A percentile compares a stretch with the other conserved stretches of the same genome.
These are phyloP conservation scores for Penicillium sumatraense DNA, from an alignment of 2,329 filamentous ascomycete genomes.

Conservation along the genomic window DNA sequence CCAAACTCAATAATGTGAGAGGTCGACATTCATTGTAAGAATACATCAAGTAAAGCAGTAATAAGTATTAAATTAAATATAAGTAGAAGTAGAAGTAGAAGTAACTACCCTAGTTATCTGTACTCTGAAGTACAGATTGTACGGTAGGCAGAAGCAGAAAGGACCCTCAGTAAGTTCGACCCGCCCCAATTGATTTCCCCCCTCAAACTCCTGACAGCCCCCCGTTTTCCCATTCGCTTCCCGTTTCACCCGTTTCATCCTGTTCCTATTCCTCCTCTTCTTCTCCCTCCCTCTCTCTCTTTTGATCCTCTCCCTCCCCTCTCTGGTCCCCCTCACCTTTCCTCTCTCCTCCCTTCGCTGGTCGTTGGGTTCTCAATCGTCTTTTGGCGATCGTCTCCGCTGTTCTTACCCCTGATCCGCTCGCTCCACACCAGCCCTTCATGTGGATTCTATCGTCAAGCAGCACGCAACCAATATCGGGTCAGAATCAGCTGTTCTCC, in stretches of 20 bases:
- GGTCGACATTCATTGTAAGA: neutral
- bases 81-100: neutral
- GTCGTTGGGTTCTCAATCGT: slow-evolving; percentile 19
- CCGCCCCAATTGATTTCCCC: slow-evolving; percentile 4
- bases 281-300: neutral
- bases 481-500: slow-evolving; percentile 28
- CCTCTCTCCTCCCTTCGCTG: slow-evolving; percentile 18
- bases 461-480: slow-evolving; percentile 27
- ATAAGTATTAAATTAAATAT: neutral
- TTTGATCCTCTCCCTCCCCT: neutral
- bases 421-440: slow-evolving; percentile 34
- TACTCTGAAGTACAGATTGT: neutral
- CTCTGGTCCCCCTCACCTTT: neutral
- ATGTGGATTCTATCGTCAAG: slow-evolving; percentile 37
- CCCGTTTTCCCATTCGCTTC: neutral
- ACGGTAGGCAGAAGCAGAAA: neutral
- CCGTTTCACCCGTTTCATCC: slow-evolving; percentile 7
- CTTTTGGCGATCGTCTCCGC: neutral
- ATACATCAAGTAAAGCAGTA: neutral
- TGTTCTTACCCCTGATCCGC: slow-evolving; percentile 14
- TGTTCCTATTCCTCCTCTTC: neutral
- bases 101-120: neutral
- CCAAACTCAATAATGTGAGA: neutral
- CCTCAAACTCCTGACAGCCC: slow-evolving; percentile 5
- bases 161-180: neutral